Evolutionary conservation across 768 basidiomycete species (phyloP).

Genomic region (Pleurotus citrinopileatus): DNA sequence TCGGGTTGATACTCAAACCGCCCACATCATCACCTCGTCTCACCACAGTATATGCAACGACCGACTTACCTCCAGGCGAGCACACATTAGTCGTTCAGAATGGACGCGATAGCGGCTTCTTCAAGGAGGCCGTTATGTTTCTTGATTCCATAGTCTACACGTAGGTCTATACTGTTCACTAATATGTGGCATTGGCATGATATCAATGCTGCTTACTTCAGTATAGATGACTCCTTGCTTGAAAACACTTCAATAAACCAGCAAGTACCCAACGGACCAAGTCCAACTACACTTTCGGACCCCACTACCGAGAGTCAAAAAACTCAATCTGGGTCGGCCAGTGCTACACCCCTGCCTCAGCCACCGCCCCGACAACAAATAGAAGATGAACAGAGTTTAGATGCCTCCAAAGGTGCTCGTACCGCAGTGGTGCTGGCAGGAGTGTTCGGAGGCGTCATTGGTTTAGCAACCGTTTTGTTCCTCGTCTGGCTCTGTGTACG

Average conservation of each 20-base stretch:
- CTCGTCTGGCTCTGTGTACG: background rate
- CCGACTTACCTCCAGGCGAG: background rate
- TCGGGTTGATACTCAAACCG: background rate
- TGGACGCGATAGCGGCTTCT: background rate
- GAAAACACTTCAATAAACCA: too few species aligned
- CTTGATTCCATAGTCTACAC: background rate
- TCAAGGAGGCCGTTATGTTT: background rate
- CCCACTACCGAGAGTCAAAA: too few species aligned
- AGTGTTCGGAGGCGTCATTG: slow-evolving; percentile 18
- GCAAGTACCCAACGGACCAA: too few species aligned
- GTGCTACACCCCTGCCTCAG: too few species aligned
- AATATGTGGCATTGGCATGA: too few species aligned
- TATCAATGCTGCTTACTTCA: too few species aligned
- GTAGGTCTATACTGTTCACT: background rate
- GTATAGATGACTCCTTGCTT: too few species aligned
- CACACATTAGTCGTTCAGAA: background rate
- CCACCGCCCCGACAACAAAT: too few species aligned
- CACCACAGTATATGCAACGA: background rate
- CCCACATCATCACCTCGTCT: background rate
- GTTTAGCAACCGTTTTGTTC: slow-evolving; percentile 6
- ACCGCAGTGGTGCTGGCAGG: slow-evolving; percentile 20
- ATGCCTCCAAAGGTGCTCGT: too few species aligned
- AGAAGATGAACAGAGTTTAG: too few species aligned
- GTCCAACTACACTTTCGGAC: too few species aligned
- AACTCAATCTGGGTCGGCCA: too few species aligned